These are phyloP conservation scores for Phlyctochytrium arcticum DNA, from an alignment of 192 early-diverging fungal species.

Conservation along the genomic window DNA sequence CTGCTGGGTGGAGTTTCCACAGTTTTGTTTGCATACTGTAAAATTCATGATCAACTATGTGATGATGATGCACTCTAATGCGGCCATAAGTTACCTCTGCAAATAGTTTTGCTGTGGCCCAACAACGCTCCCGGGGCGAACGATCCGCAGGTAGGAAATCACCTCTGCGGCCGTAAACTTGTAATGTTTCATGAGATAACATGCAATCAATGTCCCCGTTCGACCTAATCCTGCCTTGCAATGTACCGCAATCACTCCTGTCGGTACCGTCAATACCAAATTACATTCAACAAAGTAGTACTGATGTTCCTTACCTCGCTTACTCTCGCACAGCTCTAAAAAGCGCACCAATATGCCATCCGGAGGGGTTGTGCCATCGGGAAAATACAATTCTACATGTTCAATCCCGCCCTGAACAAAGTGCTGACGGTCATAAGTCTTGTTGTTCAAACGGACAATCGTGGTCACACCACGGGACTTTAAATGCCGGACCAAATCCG, in stretches of 20 bases:
- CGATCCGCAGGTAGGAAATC: constrained; percentile 59
- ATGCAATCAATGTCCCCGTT: constrained; percentile 54
- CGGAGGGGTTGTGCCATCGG: constrained; percentile 66
- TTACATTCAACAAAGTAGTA: background rate
- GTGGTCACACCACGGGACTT: constrained; percentile 40
- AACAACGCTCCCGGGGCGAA: constrained; percentile 67
- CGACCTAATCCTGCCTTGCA: constrained; percentile 62
- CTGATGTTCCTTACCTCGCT: constrained; percentile 27
- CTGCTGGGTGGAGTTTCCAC: constrained; percentile 44
- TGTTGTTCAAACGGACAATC: constrained; percentile 64
- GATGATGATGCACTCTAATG: no score
- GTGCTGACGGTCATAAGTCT: constrained; percentile 55
- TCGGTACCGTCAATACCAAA: background rate
- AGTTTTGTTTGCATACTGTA: constrained; percentile 47
- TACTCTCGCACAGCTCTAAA: constrained; percentile 59
- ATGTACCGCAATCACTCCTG: constrained; percentile 56
- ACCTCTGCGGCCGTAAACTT: constrained; percentile 62
- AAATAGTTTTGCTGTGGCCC: constrained; percentile 76
- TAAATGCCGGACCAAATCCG: constrained; percentile 54
- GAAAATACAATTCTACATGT: constrained; percentile 65
- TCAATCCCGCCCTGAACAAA: constrained; percentile 57
- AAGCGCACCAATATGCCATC: constrained; percentile 60
- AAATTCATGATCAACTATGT: background rate
- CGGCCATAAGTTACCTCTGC: constrained; percentile 30
- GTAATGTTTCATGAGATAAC: constrained; percentile 68